Evolutionary conservation across 2,329 filamentous ascomycete genomes (phyloP).

Genomic region (Arachnomyces sp.): DNA sequence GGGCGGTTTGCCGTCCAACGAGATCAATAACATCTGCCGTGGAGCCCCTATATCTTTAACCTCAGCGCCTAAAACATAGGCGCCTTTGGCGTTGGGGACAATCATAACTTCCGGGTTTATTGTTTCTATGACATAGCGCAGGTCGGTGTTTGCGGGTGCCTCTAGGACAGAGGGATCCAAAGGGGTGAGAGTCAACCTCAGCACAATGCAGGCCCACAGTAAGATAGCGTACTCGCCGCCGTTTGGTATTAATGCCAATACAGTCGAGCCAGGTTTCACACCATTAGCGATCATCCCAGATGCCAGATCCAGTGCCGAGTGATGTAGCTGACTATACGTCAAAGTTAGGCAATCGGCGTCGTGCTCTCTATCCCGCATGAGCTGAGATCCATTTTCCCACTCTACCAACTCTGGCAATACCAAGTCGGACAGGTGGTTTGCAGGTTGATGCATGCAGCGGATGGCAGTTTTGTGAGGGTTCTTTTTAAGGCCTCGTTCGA

Average conservation of each 20-base stretch:
- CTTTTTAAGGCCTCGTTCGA: background rate
- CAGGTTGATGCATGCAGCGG: background rate
- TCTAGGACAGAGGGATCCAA: constrained; percentile 1
- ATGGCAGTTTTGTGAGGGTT: background rate
- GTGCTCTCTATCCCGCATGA: too few relatives aligned
- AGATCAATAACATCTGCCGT: background rate
- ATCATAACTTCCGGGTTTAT: too few relatives aligned
- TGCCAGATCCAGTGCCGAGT: constrained; percentile 1
- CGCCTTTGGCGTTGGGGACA: too few relatives aligned
- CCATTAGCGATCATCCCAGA: constrained; percentile 6
- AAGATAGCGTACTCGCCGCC: constrained; percentile 3
- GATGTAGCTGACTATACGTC: constrained; percentile 3
- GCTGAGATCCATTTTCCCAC: too few relatives aligned
- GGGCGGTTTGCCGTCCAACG: background rate
- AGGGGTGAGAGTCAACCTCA: constrained; percentile 1
- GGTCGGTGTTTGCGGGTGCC: background rate
- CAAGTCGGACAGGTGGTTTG: background rate
- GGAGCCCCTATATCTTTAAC: background rate
- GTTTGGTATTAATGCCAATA: constrained; percentile 6
- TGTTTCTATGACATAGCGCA: background rate
- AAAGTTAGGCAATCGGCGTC: constrained; percentile 1
- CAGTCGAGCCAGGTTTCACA: background rate
- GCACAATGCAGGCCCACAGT: constrained; percentile 4
- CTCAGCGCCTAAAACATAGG: too few relatives aligned
- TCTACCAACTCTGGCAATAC: background rate